These are phyloP conservation scores for Besnoitia besnoiti DNA, from an alignment of 169 alveolate species.

Conservation along the genomic window DNA sequence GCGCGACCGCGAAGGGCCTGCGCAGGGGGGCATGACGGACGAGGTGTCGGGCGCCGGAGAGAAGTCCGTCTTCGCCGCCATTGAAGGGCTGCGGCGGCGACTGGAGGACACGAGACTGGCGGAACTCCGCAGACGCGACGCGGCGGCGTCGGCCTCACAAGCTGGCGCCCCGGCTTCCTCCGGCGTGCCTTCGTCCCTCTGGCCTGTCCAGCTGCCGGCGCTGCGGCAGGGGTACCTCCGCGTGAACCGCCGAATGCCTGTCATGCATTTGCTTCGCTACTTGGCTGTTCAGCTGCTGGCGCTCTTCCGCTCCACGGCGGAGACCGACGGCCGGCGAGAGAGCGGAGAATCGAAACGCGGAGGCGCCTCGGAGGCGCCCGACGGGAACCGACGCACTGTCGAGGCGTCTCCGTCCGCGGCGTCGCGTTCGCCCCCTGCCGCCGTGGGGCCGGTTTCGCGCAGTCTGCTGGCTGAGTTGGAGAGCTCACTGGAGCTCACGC, in stretches of 20 bases:
- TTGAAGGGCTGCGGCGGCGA: not conserved
- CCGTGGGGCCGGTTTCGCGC: not conserved
- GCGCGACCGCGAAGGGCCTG: not conserved
- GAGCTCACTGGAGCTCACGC: constrained; percentile 54
- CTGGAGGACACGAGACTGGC: too few relatives aligned
- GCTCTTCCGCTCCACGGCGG: not conserved
- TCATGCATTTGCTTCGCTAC: constrained; percentile 55
- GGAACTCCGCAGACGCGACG: too few relatives aligned
- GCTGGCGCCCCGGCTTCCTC: too few relatives aligned
- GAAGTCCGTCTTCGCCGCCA: not conserved
- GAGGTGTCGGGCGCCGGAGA: not conserved
- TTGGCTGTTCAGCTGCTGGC: constrained; percentile 62
- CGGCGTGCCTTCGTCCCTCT: not conserved
- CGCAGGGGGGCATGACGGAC: too few relatives aligned
- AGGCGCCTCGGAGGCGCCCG: not conserved
- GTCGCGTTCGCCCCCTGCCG: not conserved
- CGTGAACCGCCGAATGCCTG: constrained; percentile 61
- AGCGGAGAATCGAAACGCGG: not conserved
- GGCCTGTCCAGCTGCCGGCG: constrained; percentile 56
- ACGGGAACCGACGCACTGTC: not conserved
- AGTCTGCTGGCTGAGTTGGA: constrained; percentile 36
- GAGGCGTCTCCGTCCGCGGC: not conserved
- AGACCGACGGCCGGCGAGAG: not conserved
- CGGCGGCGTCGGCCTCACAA: too few relatives aligned
- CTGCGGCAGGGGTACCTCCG: constrained; percentile 58